Percentiles rank a stretch among this genome's conserved stretches.
Conservation (phyloP, 2,329 filamentous ascomycete genomes). For the Pseudodiploospora longispora region DNA sequence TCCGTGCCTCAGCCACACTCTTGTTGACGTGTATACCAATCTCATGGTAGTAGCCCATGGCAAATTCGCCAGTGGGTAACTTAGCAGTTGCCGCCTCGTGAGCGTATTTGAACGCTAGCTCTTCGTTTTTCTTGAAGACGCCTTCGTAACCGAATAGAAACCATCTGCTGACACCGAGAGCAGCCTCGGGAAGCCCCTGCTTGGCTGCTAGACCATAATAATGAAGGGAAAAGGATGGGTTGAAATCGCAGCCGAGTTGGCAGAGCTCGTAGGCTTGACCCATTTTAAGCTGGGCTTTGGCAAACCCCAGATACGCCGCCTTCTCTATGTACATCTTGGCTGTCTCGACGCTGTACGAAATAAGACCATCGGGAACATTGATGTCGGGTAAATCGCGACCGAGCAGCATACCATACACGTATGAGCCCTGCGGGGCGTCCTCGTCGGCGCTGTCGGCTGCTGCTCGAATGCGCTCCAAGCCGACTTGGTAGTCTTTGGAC, state of each 20-base stretch:
- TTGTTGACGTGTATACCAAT: slow-evolving; percentile 89
- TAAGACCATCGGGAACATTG: slow-evolving; percentile 59
- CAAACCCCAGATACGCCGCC: slow-evolving; percentile 89
- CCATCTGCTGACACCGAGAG: slow-evolving; percentile 96
- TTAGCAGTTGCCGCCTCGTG: slow-evolving; percentile 75
- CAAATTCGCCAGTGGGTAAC: slow-evolving; percentile 87
- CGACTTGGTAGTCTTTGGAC: slow-evolving; percentile 67
- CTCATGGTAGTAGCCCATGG: slow-evolving; percentile 94
- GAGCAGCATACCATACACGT: slow-evolving; percentile 91
- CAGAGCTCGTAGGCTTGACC: slow-evolving; percentile 92
- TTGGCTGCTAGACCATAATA: slow-evolving; percentile 91
- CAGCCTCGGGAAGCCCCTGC: slow-evolving; percentile 87
- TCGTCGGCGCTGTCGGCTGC: slow-evolving; percentile 87
- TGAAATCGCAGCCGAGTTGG: slow-evolving; percentile 89
- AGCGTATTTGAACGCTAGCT: slow-evolving; percentile 84
- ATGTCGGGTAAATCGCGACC: slow-evolving; percentile 89
- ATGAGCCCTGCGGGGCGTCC: slow-evolving; percentile 93
- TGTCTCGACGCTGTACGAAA: slow-evolving; percentile 63
- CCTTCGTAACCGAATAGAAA: slow-evolving; percentile 93
- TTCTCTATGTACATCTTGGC: slow-evolving; percentile 91
- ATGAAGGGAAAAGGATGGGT: slow-evolving; percentile 83
- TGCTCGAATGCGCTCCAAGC: slow-evolving; percentile 72
- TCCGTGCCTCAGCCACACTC: slow-evolving; percentile 70
- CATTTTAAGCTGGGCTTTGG: slow-evolving; percentile 96
- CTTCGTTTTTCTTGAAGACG: slow-evolving; percentile 91